Percentiles rank a stretch among this genome's conserved stretches.
These are phyloP conservation scores for Penicillium nucicola DNA, from an alignment of 495 filamentous ascomycete genomes.

Conservation along the genomic window DNA sequence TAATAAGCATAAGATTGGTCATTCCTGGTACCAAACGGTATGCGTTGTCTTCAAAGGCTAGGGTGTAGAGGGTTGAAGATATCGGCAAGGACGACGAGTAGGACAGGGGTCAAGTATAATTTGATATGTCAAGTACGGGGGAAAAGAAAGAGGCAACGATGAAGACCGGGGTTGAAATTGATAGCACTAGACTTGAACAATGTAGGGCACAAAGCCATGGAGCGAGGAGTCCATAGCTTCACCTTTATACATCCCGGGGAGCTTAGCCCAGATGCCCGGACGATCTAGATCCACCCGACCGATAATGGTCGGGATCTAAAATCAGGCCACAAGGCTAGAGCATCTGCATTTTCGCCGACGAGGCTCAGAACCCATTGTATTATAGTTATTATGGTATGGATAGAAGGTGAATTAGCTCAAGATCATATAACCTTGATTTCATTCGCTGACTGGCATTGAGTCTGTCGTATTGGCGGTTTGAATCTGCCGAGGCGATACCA, in stretches of 20 bases:
- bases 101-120: too few relatives aligned
- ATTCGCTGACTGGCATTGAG: background rate
- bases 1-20: too few relatives aligned
- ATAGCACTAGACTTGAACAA: background rate
- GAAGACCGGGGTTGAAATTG: background rate
- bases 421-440: too few relatives aligned
- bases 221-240: background rate
- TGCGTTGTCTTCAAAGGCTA: too few relatives aligned
- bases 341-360: background rate
- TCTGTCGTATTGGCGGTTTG: too few relatives aligned
- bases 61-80: too few relatives aligned
- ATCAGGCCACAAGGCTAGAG: background rate
- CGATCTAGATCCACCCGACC: constrained; percentile 4
- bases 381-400: background rate
- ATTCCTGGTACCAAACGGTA: too few relatives aligned
- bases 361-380: background rate
- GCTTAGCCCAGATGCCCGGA: constrained; percentile 1
- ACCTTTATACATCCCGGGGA: background rate
- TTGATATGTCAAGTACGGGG: too few relatives aligned
- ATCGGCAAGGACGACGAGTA: too few relatives aligned
- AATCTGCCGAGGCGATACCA: constrained; percentile 2
- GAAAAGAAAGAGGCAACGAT: background rate
- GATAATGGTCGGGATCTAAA: constrained; percentile 2
- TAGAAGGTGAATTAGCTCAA: background rate
- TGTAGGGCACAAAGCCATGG: background rate